phyloP scores from a whole-genome alignment of 306 rosid species.

The Rosa lucieae region DNA sequence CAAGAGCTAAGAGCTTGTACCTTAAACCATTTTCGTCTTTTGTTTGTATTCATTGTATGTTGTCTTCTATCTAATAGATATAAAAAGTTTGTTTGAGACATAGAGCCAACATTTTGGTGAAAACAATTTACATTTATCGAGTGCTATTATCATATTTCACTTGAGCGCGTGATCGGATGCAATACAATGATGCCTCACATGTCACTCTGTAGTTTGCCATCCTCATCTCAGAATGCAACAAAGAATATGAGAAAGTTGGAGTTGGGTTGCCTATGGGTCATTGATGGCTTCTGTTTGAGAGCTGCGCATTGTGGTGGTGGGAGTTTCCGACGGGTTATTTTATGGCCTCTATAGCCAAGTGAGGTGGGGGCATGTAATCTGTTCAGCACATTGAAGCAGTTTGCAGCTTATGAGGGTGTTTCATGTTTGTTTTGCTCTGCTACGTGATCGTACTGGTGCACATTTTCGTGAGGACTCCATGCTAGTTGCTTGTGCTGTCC shows the following conservation, averaged over 20 bases:
- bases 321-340: background rate
- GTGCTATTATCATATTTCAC: background rate
- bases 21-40: slow-evolving; percentile 29
- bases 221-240: background rate
- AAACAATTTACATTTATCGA: background rate
- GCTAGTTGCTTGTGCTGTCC: too few relatives aligned
- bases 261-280: background rate
- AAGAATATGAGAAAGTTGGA: background rate
- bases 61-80: slow-evolving; percentile 42
- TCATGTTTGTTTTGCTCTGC: too few relatives aligned
- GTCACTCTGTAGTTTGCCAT: background rate
- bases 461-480: too few relatives aligned
- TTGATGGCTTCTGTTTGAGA: background rate
- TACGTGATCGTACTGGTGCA: too few relatives aligned
- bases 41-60: slow-evolving; percentile 41
- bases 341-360: too few relatives aligned
- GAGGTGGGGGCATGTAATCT: too few relatives aligned
- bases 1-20: slow-evolving; percentile 33
- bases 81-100: slow-evolving; percentile 38
- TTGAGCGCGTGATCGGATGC: background rate
- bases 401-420: too few relatives aligned
- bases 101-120: slow-evolving; percentile 18
- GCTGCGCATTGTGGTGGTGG: background rate
- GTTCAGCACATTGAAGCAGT: too few relatives aligned
- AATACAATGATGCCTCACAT: background rate